phyloP scores from a whole-genome alignment of 805 yeast species.

The Isabelozyma rhagii region DNA sequence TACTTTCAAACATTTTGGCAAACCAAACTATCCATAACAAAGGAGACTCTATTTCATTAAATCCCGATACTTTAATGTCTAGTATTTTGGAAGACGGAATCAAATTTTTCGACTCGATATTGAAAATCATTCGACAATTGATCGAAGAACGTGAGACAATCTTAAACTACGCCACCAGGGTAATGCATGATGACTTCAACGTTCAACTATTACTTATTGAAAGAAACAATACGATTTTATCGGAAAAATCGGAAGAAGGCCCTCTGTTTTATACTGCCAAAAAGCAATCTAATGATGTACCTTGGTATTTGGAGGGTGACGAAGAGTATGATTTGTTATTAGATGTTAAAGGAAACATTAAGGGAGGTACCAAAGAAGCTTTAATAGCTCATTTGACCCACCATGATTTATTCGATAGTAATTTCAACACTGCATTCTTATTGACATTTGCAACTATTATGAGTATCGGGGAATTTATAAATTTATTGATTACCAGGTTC shows the following conservation, averaged over 20 bases:
- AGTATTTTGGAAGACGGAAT: conserved; percentile 35
- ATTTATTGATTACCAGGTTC: conserved; percentile 60
- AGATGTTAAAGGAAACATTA: conserved; percentile 67
- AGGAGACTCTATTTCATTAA: conserved; percentile 32
- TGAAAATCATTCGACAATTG: conserved; percentile 50
- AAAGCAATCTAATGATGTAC: conserved; percentile 41
- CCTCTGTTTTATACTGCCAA: conserved; percentile 32
- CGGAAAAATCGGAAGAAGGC: conserved; percentile 36
- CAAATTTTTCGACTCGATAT: conserved; percentile 30
- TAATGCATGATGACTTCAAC: conserved; percentile 71
- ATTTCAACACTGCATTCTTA: conserved; percentile 66
- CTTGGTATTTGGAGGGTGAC: conserved; percentile 74
- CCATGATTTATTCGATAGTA: conserved; percentile 60
- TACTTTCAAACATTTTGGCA: conserved; percentile 45
- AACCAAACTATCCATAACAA: conserved; percentile 37
- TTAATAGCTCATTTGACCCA: conserved; percentile 77
- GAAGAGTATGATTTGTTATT: conserved; percentile 53
- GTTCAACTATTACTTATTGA: conserved; percentile 52
- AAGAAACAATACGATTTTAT: conserved; percentile 38
- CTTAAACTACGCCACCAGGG: conserved; percentile 69
- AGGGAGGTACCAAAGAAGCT: conserved; percentile 82
- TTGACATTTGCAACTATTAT: conserved; percentile 75
- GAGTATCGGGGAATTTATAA: conserved; percentile 60
- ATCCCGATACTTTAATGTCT: conserved; percentile 38
- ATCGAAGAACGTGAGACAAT: conserved; percentile 70